A percentile compares a stretch with the other conserved stretches of the same genome.
Conservation (phyloP, 2,329 filamentous ascomycete genomes). For the Cladosporium austrohemisphaericum region DNA sequence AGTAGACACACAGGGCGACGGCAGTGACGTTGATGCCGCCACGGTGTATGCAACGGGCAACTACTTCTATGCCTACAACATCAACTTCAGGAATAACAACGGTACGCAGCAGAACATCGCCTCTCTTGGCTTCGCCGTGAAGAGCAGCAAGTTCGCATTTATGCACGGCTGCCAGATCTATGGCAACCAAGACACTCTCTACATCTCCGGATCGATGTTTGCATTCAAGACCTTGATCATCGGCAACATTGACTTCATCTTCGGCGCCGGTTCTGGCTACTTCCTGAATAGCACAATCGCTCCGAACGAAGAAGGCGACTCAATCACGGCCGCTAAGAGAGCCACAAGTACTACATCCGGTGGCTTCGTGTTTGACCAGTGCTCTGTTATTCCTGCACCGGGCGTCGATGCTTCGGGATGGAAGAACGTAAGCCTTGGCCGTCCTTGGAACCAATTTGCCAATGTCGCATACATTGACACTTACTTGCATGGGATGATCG, state of each 20-base stretch:
- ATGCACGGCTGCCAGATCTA: constrained; percentile 38
- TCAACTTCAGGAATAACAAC: constrained; percentile 40
- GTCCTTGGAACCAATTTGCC: constrained; percentile 25
- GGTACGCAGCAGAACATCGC: constrained; percentile 38
- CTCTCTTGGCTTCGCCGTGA: constrained; percentile 40
- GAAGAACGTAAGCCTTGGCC: constrained; percentile 24
- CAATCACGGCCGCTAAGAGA: constrained; percentile 40
- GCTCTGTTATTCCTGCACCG: constrained; percentile 30
- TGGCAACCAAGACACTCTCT: constrained; percentile 39
- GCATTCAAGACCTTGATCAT: constrained; percentile 40
- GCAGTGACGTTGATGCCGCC: constrained; percentile 37
- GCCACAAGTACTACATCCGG: constrained; percentile 36
- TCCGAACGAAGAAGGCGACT: constrained; percentile 35
- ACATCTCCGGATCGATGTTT: constrained; percentile 39
- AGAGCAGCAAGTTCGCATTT: constrained; percentile 40
- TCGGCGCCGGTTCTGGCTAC: constrained; percentile 43
- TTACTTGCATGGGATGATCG: constrained; percentile 22
- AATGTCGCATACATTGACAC: constrained; percentile 23
- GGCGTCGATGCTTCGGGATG: constrained; percentile 28
- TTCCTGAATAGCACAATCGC: constrained; percentile 40
- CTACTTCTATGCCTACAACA: constrained; percentile 39
- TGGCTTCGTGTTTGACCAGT: constrained; percentile 39
- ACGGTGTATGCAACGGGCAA: constrained; percentile 41
- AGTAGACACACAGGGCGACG: constrained; percentile 37
- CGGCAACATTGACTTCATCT: constrained; percentile 44